Conservation (phyloP, 2,329 filamentous ascomycete species). For the Aspergillus ochraceoroseus region DNA sequence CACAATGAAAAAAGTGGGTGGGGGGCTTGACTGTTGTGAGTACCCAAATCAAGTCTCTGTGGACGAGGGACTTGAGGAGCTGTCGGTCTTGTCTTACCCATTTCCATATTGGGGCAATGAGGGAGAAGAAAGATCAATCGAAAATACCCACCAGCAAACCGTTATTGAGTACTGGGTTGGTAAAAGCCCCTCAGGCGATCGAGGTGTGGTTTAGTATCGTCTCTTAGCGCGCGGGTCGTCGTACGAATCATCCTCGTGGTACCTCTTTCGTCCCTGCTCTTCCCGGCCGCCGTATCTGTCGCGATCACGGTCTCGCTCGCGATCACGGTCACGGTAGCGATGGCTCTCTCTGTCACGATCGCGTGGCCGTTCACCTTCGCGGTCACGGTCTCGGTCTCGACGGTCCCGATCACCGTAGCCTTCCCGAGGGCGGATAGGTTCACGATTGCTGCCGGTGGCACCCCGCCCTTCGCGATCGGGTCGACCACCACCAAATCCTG, state of each 20-base stretch:
- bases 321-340: slow-evolving; percentile 39
- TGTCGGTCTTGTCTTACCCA: slow-evolving; percentile 35
- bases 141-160: slow-evolving; percentile 46
- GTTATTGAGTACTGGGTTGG: slow-evolving; percentile 22
- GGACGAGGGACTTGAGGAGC: slow-evolving; percentile 11
- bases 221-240: slow-evolving; percentile 65
- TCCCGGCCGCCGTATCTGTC: slow-evolving; percentile 49
- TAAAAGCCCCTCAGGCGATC: slow-evolving; percentile 12
- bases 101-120: slow-evolving; percentile 28
- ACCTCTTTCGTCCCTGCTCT: slow-evolving; percentile 58
- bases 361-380: slow-evolving; percentile 48
- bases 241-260: slow-evolving; percentile 72
- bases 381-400: slow-evolving; percentile 45
- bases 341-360: slow-evolving; percentile 56
- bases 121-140: slow-evolving; percentile 28
- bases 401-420: slow-evolving; percentile 50
- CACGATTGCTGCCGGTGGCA: slow-evolving; percentile 72
- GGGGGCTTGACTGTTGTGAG: slow-evolving; percentile 21
- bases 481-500: slow-evolving; percentile 47
- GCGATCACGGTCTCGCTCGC: slow-evolving; percentile 49
- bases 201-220: slow-evolving; percentile 49
- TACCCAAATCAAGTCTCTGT: slow-evolving; percentile 12
- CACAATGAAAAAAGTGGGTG: slow-evolving; percentile 4
- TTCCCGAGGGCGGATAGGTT: slow-evolving; percentile 69
- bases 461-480: slow-evolving; percentile 52